Evolutionary conservation across 2,329 filamentous ascomycete genomes (phyloP), one percentile per base, ranked within the genome.

Genomic region (Pseudogymnoascus sp.): DNA sequence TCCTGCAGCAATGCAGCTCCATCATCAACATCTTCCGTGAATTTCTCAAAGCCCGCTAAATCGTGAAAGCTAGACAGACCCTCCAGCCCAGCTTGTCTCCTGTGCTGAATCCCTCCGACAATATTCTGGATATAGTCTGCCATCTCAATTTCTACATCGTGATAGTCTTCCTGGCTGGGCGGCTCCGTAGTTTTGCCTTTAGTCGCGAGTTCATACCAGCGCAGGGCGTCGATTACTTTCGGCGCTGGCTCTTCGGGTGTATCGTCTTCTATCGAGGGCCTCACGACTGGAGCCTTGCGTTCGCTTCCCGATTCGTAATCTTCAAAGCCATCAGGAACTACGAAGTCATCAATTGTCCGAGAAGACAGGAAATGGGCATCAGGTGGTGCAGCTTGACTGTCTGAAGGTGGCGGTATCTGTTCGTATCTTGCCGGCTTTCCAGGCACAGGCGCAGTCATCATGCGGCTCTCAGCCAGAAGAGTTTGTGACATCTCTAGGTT

Each of bases 21-120:
- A 62, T 67, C 57, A 26, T 72, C 68, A 26, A 72, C 64, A 59
- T 73, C 70, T 57, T 67, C 67, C 7, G 67, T 64, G 42, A 70
- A 64, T 10, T 29, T 60, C 18, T 59, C 21, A 29, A 68, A 62
- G 4, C 65, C 37, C 11, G 67, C 66, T 16, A 73, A 54, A 54
- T 73, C 71, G 11, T 69, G 65, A 68, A 62, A 62, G 21, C 11
- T 61, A 16, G 10, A 61, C 0, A 61, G 16, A 3, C 36, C 54
- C 10, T 63, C 31, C 2, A 36, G 14, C 4, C 54, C 62, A 16
- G 2, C 31, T 12, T 63, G 42, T 21, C 29, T 63, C 54, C 31
- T 63, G 11, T 63, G 23, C 34, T 39, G 29, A 39, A 61, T 37
- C 21, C 29, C 26, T 14, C 51, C 26, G 4, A 61, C 34, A 18